phyloP scores from a whole-genome alignment of 108 stramenopile species.

The Cyclotella atomus region DNA sequence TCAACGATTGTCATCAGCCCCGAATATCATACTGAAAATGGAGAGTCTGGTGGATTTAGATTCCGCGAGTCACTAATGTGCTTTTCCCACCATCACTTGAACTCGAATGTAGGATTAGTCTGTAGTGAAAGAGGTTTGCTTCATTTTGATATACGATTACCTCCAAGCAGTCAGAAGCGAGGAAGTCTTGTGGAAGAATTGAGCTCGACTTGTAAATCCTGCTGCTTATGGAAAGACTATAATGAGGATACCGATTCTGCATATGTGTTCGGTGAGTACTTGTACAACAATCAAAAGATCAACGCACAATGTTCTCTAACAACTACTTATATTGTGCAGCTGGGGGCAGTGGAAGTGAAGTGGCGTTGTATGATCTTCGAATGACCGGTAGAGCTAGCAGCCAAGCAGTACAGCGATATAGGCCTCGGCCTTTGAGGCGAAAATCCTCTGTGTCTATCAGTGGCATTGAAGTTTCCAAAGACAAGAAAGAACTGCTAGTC shows the following conservation, averaged over 20 bases:
- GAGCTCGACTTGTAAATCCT: conserved; percentile 65
- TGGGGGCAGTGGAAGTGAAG: conserved; percentile 62
- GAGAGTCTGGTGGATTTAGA: conserved; percentile 22
- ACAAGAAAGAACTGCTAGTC: conserved; percentile 71
- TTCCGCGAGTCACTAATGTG: conserved; percentile 58
- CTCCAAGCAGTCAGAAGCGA: conserved; percentile 64
- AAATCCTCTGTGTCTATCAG: conserved; percentile 67
- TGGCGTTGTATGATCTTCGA: conserved; percentile 77
- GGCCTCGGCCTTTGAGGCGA: conserved; percentile 43
- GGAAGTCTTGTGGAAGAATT: conserved; percentile 48
- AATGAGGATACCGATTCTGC: conserved; percentile 56
- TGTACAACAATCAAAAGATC: no score
- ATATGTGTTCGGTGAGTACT: conserved; percentile 70
- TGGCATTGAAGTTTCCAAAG: conserved; percentile 74
- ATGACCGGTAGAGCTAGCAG: conserved; percentile 55
- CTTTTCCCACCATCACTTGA: conserved; percentile 79
- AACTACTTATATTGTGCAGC: conserved; percentile 19
- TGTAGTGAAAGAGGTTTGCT: conserved; percentile 80
- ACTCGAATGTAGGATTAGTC: conserved; percentile 67
- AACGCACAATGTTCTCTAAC: no score
- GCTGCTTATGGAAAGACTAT: conserved; percentile 51
- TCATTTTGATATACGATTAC: conserved; percentile 74
- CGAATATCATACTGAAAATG: conserved; percentile 51
- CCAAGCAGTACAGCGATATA: conserved; percentile 57
- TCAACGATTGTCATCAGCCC: conserved; percentile 62